Evolutionary conservation across 2,329 filamentous ascomycete species (phyloP).

Genomic region (Stagonosporopsis cucurbitacearum): DNA sequence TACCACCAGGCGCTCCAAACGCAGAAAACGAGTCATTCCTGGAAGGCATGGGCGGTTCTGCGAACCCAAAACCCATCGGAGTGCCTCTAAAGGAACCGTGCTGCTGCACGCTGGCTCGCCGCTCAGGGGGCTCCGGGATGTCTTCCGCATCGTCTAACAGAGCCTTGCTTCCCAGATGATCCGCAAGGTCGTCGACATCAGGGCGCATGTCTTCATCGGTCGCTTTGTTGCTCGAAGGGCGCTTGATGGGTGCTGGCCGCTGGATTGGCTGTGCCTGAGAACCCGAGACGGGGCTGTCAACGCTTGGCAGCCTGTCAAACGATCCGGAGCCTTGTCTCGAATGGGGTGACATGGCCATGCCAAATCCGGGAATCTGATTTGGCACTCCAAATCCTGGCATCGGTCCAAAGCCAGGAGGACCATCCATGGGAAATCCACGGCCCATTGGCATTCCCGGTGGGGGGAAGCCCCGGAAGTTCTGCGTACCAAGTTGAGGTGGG

Average conservation of each 20-base stretch:
- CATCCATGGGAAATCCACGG: slow-evolving; percentile 61
- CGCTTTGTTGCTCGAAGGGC: slow-evolving; percentile 75
- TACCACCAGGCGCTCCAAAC: slow-evolving; percentile 41
- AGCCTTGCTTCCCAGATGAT: slow-evolving; percentile 88
- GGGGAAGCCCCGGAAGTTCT: slow-evolving; percentile 61
- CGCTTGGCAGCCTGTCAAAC: slow-evolving; percentile 59
- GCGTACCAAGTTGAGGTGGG: slow-evolving; percentile 58
- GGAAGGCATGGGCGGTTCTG: slow-evolving; percentile 40
- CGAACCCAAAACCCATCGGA: slow-evolving; percentile 44
- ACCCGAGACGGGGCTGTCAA: slow-evolving; percentile 61
- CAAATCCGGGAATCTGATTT: slow-evolving; percentile 47
- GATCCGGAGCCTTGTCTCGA: slow-evolving; percentile 77
- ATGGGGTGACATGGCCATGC: slow-evolving; percentile 62
- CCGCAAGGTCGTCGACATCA: slow-evolving; percentile 74
- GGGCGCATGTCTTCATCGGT: slow-evolving; percentile 53
- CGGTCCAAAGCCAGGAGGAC: slow-evolving; percentile 54
- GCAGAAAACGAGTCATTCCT: slow-evolving; percentile 43
- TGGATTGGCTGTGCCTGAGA: slow-evolving; percentile 74
- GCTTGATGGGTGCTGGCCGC: slow-evolving; percentile 84
- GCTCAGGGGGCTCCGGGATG: slow-evolving; percentile 68
- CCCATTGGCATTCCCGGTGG: slow-evolving; percentile 68
- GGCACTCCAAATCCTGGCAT: slow-evolving; percentile 47
- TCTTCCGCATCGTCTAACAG: slow-evolving; percentile 68
- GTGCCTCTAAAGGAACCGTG: slow-evolving; percentile 39
- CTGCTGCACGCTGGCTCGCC: slow-evolving; percentile 50